A percentile compares a stretch with the other conserved stretches of the same genome.
These are phyloP conservation scores for Daldinia concentrica DNA, from an alignment of 495 filamentous ascomycete species.

Conservation along the genomic window DNA sequence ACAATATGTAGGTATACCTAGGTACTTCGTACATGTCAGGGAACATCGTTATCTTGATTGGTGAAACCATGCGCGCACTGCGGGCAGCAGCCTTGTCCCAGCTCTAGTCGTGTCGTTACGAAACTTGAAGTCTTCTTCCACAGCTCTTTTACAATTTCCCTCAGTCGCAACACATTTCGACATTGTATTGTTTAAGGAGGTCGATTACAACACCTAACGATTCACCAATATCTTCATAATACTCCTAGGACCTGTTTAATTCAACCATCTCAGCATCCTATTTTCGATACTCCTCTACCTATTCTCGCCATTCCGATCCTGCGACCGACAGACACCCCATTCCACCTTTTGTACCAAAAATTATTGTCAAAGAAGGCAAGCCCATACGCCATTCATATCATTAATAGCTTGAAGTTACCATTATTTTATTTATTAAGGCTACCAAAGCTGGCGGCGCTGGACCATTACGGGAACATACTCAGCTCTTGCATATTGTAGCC, in stretches of 20 bases:
- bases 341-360: slow-evolving; percentile 11
- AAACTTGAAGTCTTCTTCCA: slow-evolving; percentile 27
- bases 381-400: background rate
- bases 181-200: background rate
- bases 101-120: slow-evolving; percentile 27
- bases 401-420: background rate
- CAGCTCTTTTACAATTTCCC: slow-evolving; percentile 6
- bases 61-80: slow-evolving; percentile 29
- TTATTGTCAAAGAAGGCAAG: background rate
- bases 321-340: slow-evolving; percentile 27
- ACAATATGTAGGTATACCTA: slow-evolving; percentile 1
- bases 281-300: slow-evolving; percentile 4
- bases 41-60: slow-evolving; percentile 35
- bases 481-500: slow-evolving; percentile 5
- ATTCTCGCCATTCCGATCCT: slow-evolving; percentile 27
- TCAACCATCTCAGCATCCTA: background rate
- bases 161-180: slow-evolving; percentile 11
- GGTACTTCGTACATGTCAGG: slow-evolving; percentile 5
- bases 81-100: slow-evolving; percentile 41
- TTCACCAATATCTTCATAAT: background rate
- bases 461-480: slow-evolving; percentile 4
- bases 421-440: background rate
- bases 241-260: background rate
- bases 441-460: background rate
- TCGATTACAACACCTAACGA: background rate